Evolutionary conservation across 352 stramenopile genomes (phyloP), one percentile per base, ranked within the genome.

Genomic region (Hyaloperonospora arabidopsidis): DNA sequence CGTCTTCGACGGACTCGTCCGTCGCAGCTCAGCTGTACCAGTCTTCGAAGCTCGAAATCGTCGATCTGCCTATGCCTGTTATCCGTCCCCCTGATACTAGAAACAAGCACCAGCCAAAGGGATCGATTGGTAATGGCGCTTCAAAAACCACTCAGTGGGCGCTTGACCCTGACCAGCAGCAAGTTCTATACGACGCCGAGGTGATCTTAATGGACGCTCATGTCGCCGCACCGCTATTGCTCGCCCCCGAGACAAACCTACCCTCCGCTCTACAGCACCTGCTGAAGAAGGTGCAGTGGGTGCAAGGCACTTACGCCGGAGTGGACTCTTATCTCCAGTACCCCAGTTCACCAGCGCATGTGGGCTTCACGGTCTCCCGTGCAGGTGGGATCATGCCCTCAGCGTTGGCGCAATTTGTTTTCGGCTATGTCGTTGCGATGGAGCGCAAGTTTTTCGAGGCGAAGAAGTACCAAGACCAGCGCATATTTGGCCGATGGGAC

Each of bases 281-380:
- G 7, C 54, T 81, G 54, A 59, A 61, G 22, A 75, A 79, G 18
- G 60, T 84, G 14, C 44, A 68, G 32, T 84, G 74, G 74, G 63
- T 84, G 5, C 74, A 84, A 44, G 67, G 66, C 28, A 84, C 71
- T 0, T 84, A 78, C 49, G 74, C 74, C 11, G 74, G 74, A 15
- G 64, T 84, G 4, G 74, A 84, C 41, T 61, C 65, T 19, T 75
- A 78, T 52, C 61, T 67, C 10, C 55, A 74, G n/a, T 66, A 67
- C 29, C 29, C 49, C 1, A 52, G 68, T 1, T 54, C 66, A 3
- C 45, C 54, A 5, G 43, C 48, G 2, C 39, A 53, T 17, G 66
- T 68, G 1, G 49, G 45, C 17, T 81, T 84, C 52, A 71, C 53
- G 5, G 53, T 79, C 40, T 74, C 74, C 38, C 68, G 74, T n/a